A percentile compares a stretch with the other conserved stretches of the same genome.
phyloP scores from a whole-genome alignment of 2,329 filamentous ascomycete genomes.

The Plenodomus tracheiphilus region DNA sequence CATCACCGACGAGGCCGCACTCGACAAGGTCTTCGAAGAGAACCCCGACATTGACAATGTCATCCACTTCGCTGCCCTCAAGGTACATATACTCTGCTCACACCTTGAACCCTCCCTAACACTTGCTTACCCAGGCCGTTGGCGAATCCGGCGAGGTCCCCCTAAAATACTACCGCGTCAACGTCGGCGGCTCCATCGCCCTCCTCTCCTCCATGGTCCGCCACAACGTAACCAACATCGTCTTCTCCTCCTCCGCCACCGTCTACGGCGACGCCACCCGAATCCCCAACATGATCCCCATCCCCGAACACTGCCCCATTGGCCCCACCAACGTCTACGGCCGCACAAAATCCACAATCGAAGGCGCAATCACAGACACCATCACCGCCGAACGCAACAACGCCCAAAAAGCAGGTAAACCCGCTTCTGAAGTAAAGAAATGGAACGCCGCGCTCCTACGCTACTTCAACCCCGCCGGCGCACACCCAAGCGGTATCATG shows the following conservation, averaged over 20 bases:
- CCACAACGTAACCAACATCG: slow-evolving; percentile 92
- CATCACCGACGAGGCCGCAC: slow-evolving; percentile 79
- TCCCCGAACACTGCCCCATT: slow-evolving; percentile 94
- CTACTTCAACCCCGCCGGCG: slow-evolving; percentile 97
- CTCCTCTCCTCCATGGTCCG: slow-evolving; percentile 85
- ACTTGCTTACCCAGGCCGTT: slow-evolving; percentile 72
- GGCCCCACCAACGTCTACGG: slow-evolving; percentile 98
- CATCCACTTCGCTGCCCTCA: slow-evolving; percentile 97
- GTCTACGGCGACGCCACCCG: slow-evolving; percentile 98
- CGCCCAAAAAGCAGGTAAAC: slow-evolving; percentile 70
- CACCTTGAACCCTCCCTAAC: slow-evolving; percentile 7
- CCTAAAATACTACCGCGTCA: slow-evolving; percentile 96
- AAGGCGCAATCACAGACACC: slow-evolving; percentile 88
- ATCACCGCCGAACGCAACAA: slow-evolving; percentile 85
- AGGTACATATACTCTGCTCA: slow-evolving; percentile 59
- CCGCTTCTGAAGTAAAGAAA: slow-evolving; percentile 65
- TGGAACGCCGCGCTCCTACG: slow-evolving; percentile 93
- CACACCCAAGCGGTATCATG: slow-evolving; percentile 95
- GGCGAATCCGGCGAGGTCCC: slow-evolving; percentile 93
- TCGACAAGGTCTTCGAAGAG: slow-evolving; percentile 85
- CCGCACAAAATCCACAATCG: slow-evolving; percentile 91
- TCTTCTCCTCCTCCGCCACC: slow-evolving; percentile 97
- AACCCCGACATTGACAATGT: slow-evolving; percentile 96
- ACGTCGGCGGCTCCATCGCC: slow-evolving; percentile 88
- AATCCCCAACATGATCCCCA: slow-evolving; percentile 97